These are phyloP conservation scores for Tricholoma flavovirens DNA, from an alignment of 768 basidiomycete species.

Conservation along the genomic window DNA sequence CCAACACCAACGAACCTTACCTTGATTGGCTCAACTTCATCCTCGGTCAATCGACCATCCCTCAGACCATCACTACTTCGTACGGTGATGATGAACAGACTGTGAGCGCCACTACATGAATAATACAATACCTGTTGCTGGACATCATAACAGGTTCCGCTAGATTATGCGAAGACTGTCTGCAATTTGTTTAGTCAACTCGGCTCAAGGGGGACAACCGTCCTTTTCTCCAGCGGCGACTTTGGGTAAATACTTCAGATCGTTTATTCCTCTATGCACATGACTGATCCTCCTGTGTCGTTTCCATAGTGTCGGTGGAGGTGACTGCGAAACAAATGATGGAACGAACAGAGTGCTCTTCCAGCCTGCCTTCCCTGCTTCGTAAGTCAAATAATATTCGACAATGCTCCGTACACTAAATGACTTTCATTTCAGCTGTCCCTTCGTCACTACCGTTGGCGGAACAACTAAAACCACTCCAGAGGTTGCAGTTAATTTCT, in stretches of 20 bases:
- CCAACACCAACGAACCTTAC: no score
- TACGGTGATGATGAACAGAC: no score
- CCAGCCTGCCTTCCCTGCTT: slow-evolving; percentile 54
- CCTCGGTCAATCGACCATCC: no score
- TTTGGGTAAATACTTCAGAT: slow-evolving; percentile 30
- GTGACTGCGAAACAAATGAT: slow-evolving; percentile 56
- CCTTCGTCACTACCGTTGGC: not conserved
- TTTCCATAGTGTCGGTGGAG: slow-evolving; percentile 65
- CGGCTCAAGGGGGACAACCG: slow-evolving; percentile 51
- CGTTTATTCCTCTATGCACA: slow-evolving; percentile 26
- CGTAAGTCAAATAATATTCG: slow-evolving; percentile 24
- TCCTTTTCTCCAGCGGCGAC: slow-evolving; percentile 64
- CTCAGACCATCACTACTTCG: no score
- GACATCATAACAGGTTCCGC: slow-evolving; percentile 37
- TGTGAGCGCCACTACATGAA: no score
- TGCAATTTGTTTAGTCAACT: slow-evolving; percentile 61
- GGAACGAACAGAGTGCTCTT: slow-evolving; percentile 50
- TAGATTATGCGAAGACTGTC: slow-evolving; percentile 51
- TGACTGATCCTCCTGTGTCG: slow-evolving; percentile 29
- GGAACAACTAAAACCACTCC: slow-evolving; percentile 26
- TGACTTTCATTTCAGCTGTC: slow-evolving; percentile 21
- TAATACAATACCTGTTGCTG: not conserved
- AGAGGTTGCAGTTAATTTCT: slow-evolving; percentile 55
- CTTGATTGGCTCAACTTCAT: no score
- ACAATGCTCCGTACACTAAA: slow-evolving; percentile 33